Evolutionary conservation across 208 protist genomes (phyloP).

Genomic region (Crithidia bombi): DNA sequence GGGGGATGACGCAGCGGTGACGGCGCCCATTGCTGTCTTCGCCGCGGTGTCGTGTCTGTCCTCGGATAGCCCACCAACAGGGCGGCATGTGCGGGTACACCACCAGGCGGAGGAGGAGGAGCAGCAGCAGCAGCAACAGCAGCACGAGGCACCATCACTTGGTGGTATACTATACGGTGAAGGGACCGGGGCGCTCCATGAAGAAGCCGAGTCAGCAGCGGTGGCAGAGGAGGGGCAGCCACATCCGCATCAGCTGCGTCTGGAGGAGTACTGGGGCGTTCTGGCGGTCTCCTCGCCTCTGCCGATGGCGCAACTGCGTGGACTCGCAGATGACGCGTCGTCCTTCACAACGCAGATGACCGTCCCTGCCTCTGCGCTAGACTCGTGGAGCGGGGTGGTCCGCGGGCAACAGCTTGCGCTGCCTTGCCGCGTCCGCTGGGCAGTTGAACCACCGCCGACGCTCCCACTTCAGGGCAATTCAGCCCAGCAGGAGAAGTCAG

Average conservation of each 20-base stretch:
- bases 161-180: too few relatives aligned
- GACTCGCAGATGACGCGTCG: not conserved
- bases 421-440: slow-evolving; percentile 24
- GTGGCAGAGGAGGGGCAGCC: not conserved
- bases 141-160: too few relatives aligned
- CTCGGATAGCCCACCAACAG: not conserved
- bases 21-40: not conserved
- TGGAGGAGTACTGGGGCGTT: slow-evolving; percentile 29
- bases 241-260: slow-evolving; percentile 1
- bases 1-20: not conserved
- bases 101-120: not conserved
- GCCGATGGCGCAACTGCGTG: slow-evolving; percentile 14
- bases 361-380: not conserved
- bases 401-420: not conserved
- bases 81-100: not conserved
- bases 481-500: not conserved
- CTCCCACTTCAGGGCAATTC: not conserved
- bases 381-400: not conserved
- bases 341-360: slow-evolving; percentile 2
- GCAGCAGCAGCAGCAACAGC: not conserved
- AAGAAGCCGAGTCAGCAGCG: not conserved
- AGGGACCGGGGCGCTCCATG: too few relatives aligned
- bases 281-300: slow-evolving; percentile 24
- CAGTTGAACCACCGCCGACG: slow-evolving; percentile 22
- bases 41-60: not conserved